Conservation (phyloP, 176 grass and related monocot species). For the Oryza glumipatula region DNA sequence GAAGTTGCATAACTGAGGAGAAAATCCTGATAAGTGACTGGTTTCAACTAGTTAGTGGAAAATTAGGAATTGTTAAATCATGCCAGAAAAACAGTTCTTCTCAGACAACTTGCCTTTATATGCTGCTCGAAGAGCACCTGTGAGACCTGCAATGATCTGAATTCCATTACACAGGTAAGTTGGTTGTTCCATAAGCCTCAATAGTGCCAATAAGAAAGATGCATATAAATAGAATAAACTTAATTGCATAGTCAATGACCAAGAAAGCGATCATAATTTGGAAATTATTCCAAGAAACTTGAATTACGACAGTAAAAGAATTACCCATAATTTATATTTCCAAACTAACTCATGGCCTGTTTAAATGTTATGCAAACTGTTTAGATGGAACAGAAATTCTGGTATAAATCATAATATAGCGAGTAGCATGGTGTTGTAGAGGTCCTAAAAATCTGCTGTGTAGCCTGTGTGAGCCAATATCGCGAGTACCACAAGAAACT, state of each 20-base stretch:
- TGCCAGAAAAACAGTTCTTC: background rate
- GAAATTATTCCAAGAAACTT: constrained; percentile 1
- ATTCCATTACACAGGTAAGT: constrained; percentile 40
- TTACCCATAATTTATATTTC: background rate
- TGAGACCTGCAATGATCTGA: constrained; percentile 74
- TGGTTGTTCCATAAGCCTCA: constrained; percentile 21
- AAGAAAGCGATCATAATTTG: constrained; percentile 5
- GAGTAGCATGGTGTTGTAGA: background rate
- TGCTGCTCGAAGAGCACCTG: constrained; percentile 38
- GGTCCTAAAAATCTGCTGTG: background rate
- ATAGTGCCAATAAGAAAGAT: constrained; percentile 8
- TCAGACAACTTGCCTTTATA: constrained; percentile 60
- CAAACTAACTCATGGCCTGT: background rate
- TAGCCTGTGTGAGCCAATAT: background rate
- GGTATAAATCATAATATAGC: background rate
- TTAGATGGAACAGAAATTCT: background rate
- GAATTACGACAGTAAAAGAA: background rate
- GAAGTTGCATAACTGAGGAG: constrained; percentile 35
- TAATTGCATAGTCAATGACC: background rate
- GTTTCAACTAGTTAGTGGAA: constrained; percentile 31
- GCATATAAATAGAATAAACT: constrained; percentile 7
- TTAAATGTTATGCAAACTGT: background rate
- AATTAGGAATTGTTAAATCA: background rate
- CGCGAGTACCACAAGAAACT: too few relatives aligned
- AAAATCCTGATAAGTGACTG: constrained; percentile 51